Evolutionary conservation across 345 rosid species (phyloP), one percentile per base, ranked within the genome.

Genomic region (Clarkia xantiana): DNA sequence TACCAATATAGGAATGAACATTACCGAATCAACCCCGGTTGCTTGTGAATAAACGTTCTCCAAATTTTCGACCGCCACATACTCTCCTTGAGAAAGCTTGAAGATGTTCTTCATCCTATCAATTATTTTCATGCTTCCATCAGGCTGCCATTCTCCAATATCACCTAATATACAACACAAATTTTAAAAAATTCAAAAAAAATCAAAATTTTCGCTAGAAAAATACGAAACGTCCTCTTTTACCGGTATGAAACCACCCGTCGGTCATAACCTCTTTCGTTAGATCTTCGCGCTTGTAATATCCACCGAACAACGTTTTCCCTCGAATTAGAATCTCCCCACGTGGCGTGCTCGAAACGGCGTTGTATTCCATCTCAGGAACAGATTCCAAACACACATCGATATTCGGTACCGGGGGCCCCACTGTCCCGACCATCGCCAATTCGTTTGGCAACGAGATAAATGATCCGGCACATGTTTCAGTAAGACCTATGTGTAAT

Each of bases 211-310:
- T n/a, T n/a, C n/a, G n/a, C n/a, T n/a, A n/a, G n/a, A n/a, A n/a
- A n/a, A n/a, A n/a, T n/a, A n/a, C n/a, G n/a, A n/a, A n/a, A n/a
- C n/a, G n/a, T n/a, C n/a, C n/a, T n/a, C n/a, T n/a, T n/a, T 29
- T 29, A 76, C 97, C 97, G 62, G 95, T 90, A 68, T 86, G 95
- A 67, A 90, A 76, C 95, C 94, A 90, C 9, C 95, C 95, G 61
- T 85, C 95, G 50, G 70, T 49, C 65, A 90, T 10, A 50, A 82
- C 94, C 65, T 90, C 95, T 63, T 71, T 53, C 16, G 91, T 82
- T 16, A 85, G 84, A 59, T 90, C 97, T 46, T 86, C 88, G 44
- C 90, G 86, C 64, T 82, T 90, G 67, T 86, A 73, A 63, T 90
- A 86, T 12, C 97, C 97, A 12, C 88, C 69, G 60, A 86, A 90